Conservation (phyloP, 148 eudicot species). For the Polygonum maritimum region DNA sequence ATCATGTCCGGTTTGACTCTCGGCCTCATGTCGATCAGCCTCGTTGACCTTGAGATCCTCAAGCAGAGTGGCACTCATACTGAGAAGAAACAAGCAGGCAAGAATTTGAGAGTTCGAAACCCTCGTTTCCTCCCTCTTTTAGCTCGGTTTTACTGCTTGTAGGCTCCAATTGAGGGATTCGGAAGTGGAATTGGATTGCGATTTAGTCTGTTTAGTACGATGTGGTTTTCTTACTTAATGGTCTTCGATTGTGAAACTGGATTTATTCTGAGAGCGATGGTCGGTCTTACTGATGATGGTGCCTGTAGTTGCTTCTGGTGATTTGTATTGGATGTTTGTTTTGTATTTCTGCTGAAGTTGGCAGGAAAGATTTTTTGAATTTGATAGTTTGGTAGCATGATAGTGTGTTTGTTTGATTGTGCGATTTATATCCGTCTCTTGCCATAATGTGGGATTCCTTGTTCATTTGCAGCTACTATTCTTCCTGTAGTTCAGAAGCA, state of each 20-base stretch:
- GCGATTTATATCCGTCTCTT: background rate
- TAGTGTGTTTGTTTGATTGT: too few relatives aligned
- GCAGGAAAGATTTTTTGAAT: too few relatives aligned
- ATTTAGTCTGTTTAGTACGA: background rate
- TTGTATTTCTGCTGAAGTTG: background rate
- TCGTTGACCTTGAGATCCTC: conserved; percentile 89
- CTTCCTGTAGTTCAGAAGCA: conserved; percentile 88
- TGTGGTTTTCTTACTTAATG: background rate
- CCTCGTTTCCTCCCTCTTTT: background rate
- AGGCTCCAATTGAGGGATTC: background rate
- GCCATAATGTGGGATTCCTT: conserved; percentile 1
- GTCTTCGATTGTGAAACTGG: background rate
- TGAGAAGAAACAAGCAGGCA: conserved; percentile 87
- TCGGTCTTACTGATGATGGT: background rate
- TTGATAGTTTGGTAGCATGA: background rate
- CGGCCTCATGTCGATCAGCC: conserved; percentile 87
- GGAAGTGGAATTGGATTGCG: background rate
- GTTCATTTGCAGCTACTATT: conserved; percentile 47
- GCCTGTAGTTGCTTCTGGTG: background rate
- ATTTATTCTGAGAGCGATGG: background rate
- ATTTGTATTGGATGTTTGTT: background rate
- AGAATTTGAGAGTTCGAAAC: background rate
- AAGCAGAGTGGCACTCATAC: conserved; percentile 63
- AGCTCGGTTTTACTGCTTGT: background rate
- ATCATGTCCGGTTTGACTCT: conserved; percentile 88